phyloP scores from a whole-genome alignment of 1,284 basidiomycete genomes.

The Dichomitus squalens region DNA sequence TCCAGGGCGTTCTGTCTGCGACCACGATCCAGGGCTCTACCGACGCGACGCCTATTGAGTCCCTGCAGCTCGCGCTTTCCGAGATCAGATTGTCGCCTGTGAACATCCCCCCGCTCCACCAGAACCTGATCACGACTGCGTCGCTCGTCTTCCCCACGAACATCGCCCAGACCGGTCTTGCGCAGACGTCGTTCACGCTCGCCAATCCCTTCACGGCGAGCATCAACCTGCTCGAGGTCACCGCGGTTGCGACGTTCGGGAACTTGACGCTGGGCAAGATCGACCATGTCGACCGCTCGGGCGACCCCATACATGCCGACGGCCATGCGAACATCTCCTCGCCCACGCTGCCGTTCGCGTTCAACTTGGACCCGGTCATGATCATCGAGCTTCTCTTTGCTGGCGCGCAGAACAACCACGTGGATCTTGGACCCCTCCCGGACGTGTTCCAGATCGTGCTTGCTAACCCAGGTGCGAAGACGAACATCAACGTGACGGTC shows the following conservation, averaged over 20 bases:
- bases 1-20: constrained; percentile 64
- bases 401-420: constrained; percentile 56
- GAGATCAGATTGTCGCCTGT: constrained; percentile 64
- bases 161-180: constrained; percentile 60
- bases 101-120: constrained; percentile 67
- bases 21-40: constrained; percentile 63
- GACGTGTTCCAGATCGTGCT: constrained; percentile 61
- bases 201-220: constrained; percentile 79
- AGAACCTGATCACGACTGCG: constrained; percentile 62
- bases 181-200: constrained; percentile 57
- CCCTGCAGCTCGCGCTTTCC: constrained; percentile 66
- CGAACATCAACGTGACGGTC: constrained; percentile 62
- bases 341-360: constrained; percentile 58
- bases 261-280: constrained; percentile 60
- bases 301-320: constrained; percentile 58
- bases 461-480: constrained; percentile 52
- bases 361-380: constrained; percentile 64
- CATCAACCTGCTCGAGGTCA: constrained; percentile 66
- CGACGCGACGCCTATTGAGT: constrained; percentile 64
- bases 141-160: constrained; percentile 59
- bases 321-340: constrained; percentile 69
- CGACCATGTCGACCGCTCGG: constrained; percentile 41
- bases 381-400: constrained; percentile 63
- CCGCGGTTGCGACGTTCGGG: constrained; percentile 57
- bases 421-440: constrained; percentile 66